Base-by-base conservation (phyloP, 1,139 yeast species). In the Casaregolazyma suthepensis region DNA sequence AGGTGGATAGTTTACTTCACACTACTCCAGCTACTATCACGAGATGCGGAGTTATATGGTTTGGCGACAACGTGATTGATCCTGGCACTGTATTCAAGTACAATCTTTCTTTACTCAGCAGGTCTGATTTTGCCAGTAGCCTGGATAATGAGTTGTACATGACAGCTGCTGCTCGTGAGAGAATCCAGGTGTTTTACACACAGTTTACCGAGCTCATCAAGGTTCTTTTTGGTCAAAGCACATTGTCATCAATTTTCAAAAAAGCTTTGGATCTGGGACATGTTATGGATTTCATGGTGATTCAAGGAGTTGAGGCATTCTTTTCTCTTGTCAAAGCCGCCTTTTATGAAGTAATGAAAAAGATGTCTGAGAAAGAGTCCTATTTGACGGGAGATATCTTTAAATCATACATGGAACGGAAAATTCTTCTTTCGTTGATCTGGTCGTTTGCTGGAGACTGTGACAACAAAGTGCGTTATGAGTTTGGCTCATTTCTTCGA, bases 1-100 rank as follows among this genome's bases (percentile, higher is more conserved):
- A 93, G 64, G 89, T 87, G 4, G 87, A 85, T 52, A 75, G 71
- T 46, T 71, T 93, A 56, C 67, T 71, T 6, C 74, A 78, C 61
- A 86, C 96, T 0, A 93, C 98, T 0, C 89, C 89, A 0, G 99
- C 98, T 0, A 93, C 98, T 0, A 80, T 93, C 29, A 87, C 94
- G 68, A 79, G 99, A 68, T 91, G 98, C 74, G 96, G 96, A 7
- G 83, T 93, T 81, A 75, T 91, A 1, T 87, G 91, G 85, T 74
- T 88, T 61, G 84, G 82, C 6, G 63, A 67, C 3, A 56, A 62
- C 1, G 57, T 74, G 1, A 70, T 77, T 10, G 56, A 64, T 1
- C 23, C 66, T 1, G 57, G 56, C 6, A 73, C 70, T 61, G 52
- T 70, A 10, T 53, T 69, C 18, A 35, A 57, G 10, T 56, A 61